phyloP scores from a whole-genome alignment of 1,284 basidiomycete genomes.

The Heliocybe sulcata region DNA sequence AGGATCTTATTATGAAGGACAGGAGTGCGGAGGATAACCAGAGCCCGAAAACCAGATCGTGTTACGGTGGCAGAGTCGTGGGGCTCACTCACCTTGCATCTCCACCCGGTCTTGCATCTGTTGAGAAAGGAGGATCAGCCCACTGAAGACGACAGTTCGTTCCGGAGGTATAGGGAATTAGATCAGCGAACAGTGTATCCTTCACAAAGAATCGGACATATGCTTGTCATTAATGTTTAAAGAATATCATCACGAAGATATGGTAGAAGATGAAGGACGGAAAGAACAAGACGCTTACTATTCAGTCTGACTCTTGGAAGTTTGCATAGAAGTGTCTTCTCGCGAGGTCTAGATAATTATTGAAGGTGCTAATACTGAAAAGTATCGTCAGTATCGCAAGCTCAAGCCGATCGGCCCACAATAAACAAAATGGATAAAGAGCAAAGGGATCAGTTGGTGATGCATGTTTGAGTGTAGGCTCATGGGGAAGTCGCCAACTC shows the following conservation, averaged over 20 bases:
- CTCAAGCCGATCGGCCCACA: neutral
- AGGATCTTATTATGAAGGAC: neutral
- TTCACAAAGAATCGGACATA: constrained; percentile 15
- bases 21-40: neutral
- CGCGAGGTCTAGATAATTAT: neutral
- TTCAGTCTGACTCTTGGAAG: neutral
- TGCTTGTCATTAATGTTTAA: constrained; percentile 12
- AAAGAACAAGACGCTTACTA: neutral
- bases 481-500: constrained; percentile 14
- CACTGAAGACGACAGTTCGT: neutral
- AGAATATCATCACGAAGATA: constrained; percentile 1
- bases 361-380: neutral
- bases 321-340: neutral
- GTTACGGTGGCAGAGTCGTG: too few relatives aligned
- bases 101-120: too few relatives aligned
- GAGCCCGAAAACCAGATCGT: too few relatives aligned
- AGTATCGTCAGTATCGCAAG: neutral
- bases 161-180: neutral
- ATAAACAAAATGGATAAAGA: neutral
- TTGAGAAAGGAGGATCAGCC: neutral
- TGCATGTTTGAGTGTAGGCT: constrained; percentile 15
- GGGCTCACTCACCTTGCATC: too few relatives aligned
- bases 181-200: constrained; percentile 8
- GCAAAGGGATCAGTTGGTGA: constrained; percentile 13
- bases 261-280: neutral